Evolutionary conservation across 305 asterid genomes (phyloP).

Genomic region (Fraxinus xanthoxyloides): DNA sequence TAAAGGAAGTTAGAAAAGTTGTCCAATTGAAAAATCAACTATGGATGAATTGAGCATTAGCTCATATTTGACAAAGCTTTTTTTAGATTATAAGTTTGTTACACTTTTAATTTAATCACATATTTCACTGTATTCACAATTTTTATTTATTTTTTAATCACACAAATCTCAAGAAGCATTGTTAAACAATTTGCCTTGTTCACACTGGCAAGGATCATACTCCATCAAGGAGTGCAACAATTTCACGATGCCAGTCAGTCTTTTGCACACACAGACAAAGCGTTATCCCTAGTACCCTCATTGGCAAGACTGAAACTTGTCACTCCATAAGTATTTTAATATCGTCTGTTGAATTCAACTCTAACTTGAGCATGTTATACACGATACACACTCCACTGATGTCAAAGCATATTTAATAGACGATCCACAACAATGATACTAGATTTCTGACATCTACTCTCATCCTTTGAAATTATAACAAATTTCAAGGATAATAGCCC

Average conservation of each 20-base stretch:
- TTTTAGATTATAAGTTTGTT: neutral
- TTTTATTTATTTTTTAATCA: no score
- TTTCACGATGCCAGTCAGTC: no score
- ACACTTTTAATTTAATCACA: neutral
- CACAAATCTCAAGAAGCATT: neutral
- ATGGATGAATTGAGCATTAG: neutral
- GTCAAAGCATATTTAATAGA: neutral
- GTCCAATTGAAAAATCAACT: neutral
- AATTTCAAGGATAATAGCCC: neutral
- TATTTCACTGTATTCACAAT: no score
- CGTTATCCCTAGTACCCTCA: no score
- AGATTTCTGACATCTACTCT: neutral
- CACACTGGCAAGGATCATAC: no score
- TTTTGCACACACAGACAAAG: no score
- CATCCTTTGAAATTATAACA: neutral
- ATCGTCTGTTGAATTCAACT: no score
- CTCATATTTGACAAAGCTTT: neutral
- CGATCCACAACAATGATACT: neutral
- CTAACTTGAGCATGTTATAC: no score
- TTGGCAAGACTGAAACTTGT: no score
- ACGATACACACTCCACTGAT: neutral
- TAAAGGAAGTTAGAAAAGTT: neutral
- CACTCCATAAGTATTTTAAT: no score
- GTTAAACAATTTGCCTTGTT: no score
- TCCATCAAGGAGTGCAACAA: no score